phyloP scores from a whole-genome alignment of 164 flowering plant species.

The Stephania japonica region DNA sequence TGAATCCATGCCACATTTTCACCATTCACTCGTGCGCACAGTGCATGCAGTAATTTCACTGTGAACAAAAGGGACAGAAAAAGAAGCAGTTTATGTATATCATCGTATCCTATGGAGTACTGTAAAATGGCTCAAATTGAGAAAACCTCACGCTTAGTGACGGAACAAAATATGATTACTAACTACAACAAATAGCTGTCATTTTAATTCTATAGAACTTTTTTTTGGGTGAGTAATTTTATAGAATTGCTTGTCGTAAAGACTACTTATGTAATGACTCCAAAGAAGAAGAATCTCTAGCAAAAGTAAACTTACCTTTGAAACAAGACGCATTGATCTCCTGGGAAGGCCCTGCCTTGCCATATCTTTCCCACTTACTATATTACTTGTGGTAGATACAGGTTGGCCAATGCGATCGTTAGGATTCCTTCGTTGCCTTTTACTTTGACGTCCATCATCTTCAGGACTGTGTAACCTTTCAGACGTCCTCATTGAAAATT shows the following conservation, averaged over 20 bases:
- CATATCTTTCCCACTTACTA: slow-evolving; percentile 25
- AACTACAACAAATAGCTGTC: too few species aligned
- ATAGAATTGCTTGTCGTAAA: too few species aligned
- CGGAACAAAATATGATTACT: too few species aligned
- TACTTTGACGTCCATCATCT: slow-evolving; percentile 21
- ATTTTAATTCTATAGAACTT: too few species aligned
- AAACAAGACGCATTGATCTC: slow-evolving; percentile 39
- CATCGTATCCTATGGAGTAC: not conserved
- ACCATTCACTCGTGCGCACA: not conserved
- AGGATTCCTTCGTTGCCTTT: slow-evolving; percentile 15
- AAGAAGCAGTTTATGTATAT: not conserved
- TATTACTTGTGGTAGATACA: slow-evolving; percentile 19
- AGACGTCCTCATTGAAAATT: slow-evolving; percentile 20
- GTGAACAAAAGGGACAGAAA: slow-evolving; percentile 4
- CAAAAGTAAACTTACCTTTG: slow-evolving; percentile 26
- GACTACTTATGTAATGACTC: not conserved
- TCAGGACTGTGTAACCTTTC: slow-evolving; percentile 15
- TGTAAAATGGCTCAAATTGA: too few species aligned
- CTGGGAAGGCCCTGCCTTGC: slow-evolving; percentile 25
- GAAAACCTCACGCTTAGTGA: too few species aligned
- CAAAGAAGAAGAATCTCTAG: not conserved
- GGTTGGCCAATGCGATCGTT: slow-evolving; percentile 4
- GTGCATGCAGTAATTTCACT: not conserved
- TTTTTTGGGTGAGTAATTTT: too few species aligned
- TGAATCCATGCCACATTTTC: not conserved